phyloP scores from a whole-genome alignment of 2,329 filamentous ascomycete species.

The Pseudogymnoascus sp. region DNA sequence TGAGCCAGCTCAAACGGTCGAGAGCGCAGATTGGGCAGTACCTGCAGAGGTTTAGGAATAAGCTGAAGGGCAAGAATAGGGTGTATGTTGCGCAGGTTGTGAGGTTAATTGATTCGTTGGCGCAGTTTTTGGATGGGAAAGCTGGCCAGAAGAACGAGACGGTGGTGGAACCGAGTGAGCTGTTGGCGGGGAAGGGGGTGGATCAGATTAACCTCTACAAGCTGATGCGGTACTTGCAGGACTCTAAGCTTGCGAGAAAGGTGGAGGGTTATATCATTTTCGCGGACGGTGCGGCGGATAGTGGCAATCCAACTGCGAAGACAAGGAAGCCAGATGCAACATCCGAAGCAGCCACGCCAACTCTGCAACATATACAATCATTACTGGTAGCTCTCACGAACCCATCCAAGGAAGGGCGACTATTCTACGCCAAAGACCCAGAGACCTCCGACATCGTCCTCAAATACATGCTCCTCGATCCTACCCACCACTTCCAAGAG shows the following conservation, averaged over 20 bases:
- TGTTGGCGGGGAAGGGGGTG: slow-evolving; percentile 76
- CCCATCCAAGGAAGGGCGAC: slow-evolving; percentile 60
- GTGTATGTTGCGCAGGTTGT: slow-evolving; percentile 85
- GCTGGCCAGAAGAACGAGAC: slow-evolving; percentile 45
- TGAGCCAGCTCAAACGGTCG: slow-evolving; percentile 64
- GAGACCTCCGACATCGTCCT: slow-evolving; percentile 46
- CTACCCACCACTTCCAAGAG: slow-evolving; percentile 81
- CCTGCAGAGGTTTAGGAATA: slow-evolving; percentile 78
- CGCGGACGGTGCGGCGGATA: slow-evolving; percentile 32
- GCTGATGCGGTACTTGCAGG: slow-evolving; percentile 76
- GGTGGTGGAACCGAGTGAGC: slow-evolving; percentile 58
- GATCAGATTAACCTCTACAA: slow-evolving; percentile 95
- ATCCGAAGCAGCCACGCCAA: slow-evolving; percentile 18
- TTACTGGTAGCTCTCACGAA: slow-evolving; percentile 82
- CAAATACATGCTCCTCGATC: slow-evolving; percentile 83
- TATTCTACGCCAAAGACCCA: slow-evolving; percentile 47
- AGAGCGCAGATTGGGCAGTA: slow-evolving; percentile 72
- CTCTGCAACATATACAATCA: slow-evolving; percentile 46
- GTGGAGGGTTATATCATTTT: slow-evolving; percentile 79
- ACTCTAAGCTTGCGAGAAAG: slow-evolving; percentile 89
- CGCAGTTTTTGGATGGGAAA: slow-evolving; percentile 53
- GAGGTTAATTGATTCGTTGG: slow-evolving; percentile 71
- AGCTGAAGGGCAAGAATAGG: slow-evolving; percentile 81
- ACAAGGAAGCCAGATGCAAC: slow-evolving; percentile 11
- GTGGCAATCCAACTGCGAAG: slow-evolving; percentile 13